A percentile compares a stretch with the other conserved stretches of the same genome.
phyloP scores from a whole-genome alignment of 2,329 filamentous ascomycete genomes.

The Penicillium palitans region DNA sequence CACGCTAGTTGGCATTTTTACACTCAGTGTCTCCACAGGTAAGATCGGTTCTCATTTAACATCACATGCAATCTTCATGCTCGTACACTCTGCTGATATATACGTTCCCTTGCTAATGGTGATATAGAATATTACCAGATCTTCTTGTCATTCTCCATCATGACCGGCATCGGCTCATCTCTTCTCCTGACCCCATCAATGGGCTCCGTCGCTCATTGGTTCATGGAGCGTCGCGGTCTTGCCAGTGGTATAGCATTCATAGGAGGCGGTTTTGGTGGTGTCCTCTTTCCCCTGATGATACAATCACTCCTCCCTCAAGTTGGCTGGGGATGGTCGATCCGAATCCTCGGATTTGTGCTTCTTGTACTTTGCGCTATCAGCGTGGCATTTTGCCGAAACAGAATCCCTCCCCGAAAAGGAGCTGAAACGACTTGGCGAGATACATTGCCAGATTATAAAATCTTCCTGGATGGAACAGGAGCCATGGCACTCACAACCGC shows the following conservation, averaged over 20 bases:
- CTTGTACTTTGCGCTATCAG: background rate
- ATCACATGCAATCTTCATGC: background rate
- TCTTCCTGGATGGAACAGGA: background rate
- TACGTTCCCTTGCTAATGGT: background rate
- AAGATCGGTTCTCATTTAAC: background rate
- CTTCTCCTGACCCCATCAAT: background rate
- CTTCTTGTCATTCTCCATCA: background rate
- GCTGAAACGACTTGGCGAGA: background rate
- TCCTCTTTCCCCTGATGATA: constrained; percentile 36
- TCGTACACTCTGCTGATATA: too few relatives aligned
- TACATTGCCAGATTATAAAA: background rate
- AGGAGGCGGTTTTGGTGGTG: constrained; percentile 22
- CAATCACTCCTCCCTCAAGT: constrained; percentile 29
- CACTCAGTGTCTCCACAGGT: background rate
- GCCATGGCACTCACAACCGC: background rate
- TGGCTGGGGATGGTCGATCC: constrained; percentile 39
- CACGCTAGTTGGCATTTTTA: background rate
- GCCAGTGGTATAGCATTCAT: background rate
- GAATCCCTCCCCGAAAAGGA: background rate
- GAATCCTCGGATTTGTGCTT: constrained; percentile 39
- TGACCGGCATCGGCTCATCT: background rate
- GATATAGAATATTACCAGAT: background rate
- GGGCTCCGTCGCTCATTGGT: background rate
- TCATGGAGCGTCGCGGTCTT: background rate
- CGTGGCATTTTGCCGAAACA: background rate